These are phyloP conservation scores for Syzygium oleosum DNA, from an alignment of 345 rosid genomes.

Conservation along the genomic window DNA sequence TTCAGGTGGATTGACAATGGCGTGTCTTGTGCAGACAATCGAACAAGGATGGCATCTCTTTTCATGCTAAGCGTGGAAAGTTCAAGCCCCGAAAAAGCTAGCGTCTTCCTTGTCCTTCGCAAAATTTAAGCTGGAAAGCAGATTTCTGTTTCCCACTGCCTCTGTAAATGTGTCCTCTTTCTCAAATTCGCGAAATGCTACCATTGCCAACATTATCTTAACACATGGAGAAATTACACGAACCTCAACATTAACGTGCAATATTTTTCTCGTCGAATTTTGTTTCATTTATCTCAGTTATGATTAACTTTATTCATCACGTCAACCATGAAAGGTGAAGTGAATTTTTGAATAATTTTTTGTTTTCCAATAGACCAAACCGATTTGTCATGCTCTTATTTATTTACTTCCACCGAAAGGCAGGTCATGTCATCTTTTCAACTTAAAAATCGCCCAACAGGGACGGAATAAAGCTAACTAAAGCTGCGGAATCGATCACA, in stretches of 20 bases:
- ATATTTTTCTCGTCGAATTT: background rate
- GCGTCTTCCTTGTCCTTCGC: background rate
- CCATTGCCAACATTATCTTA: background rate
- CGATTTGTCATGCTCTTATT: background rate
- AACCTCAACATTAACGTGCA: too few species aligned
- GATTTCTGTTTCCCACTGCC: background rate
- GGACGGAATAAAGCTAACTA: conserved; percentile 5
- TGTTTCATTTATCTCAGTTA: too few species aligned
- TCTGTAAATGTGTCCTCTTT: background rate
- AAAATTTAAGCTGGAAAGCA: background rate
- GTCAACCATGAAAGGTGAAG: background rate
- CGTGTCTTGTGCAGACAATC: background rate
- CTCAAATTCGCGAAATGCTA: background rate
- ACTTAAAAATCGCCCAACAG: background rate
- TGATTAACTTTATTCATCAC: background rate
- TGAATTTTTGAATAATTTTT: background rate
- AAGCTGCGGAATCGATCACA: background rate
- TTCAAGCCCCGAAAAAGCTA: background rate
- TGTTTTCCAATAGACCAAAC: background rate
- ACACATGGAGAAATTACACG: too few species aligned
- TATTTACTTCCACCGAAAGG: background rate
- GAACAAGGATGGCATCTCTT: background rate
- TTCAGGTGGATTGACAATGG: background rate
- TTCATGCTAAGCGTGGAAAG: background rate
- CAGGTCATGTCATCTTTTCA: background rate